These are phyloP conservation scores for Peribolospora baueri DNA, from an alignment of 768 basidiomycete genomes.

Conservation along the genomic window DNA sequence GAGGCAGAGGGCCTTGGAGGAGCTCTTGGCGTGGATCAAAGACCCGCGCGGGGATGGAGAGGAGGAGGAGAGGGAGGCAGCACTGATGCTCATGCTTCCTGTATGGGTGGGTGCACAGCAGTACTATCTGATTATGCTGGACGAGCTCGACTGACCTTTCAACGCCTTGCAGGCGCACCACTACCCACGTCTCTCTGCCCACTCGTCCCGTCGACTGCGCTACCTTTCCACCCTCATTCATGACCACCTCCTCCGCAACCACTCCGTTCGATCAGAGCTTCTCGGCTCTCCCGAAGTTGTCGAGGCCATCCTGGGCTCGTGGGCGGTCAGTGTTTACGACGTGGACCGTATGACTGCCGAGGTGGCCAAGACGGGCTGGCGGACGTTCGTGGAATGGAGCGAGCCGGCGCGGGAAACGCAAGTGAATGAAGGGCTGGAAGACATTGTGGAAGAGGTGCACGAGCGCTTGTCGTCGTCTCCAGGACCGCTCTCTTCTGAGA, in stretches of 20 bases:
- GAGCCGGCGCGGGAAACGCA: not conserved
- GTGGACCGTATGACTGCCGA: constrained; percentile 37
- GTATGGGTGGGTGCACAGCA: constrained; percentile 51
- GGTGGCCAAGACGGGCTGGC: constrained; percentile 34
- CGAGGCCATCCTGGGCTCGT: constrained; percentile 32
- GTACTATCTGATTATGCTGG: not conserved
- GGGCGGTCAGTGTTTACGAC: constrained; percentile 55
- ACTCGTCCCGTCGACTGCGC: constrained; percentile 53
- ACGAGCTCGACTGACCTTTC: too few species aligned
- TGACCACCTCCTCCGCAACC: constrained; percentile 31
- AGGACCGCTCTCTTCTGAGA: too few species aligned
- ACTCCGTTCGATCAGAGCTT: constrained; percentile 24
- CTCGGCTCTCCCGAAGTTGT: constrained; percentile 29
- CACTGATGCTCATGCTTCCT: constrained; percentile 40
- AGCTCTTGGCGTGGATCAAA: constrained; percentile 48
- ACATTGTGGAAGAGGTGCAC: too few species aligned
- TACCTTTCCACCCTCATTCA: constrained; percentile 38
- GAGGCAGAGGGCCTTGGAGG: constrained; percentile 60
- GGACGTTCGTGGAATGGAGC: constrained; percentile 16
- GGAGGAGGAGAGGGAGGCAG: constrained; percentile 26
- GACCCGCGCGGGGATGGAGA: constrained; percentile 19
- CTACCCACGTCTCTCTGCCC: constrained; percentile 51
- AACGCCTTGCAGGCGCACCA: constrained; percentile 43
- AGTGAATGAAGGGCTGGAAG: too few species aligned
- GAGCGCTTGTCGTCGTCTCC: too few species aligned